Conservation (phyloP, 2,329 filamentous ascomycete genomes). For the Chaetomiaceae sp. region DNA sequence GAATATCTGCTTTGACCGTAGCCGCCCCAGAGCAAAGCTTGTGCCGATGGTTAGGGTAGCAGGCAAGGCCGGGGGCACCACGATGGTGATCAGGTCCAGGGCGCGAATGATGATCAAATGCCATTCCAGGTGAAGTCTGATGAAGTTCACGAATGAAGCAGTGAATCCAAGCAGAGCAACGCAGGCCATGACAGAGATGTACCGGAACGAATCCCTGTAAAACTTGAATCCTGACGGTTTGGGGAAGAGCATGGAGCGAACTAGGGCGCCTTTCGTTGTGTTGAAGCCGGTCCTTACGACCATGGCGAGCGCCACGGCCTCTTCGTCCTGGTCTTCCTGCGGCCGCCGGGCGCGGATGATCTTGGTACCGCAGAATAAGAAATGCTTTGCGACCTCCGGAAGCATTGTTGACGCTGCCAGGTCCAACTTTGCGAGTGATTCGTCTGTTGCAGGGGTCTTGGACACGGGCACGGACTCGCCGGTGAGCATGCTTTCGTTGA, state of each 20-base stretch:
- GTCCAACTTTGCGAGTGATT: conserved; percentile 71
- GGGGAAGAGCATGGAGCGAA: conserved; percentile 96
- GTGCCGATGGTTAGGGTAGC: conserved; percentile 95
- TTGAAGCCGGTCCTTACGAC: conserved; percentile 94
- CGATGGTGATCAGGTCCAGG: conserved; percentile 93
- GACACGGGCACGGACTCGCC: conserved; percentile 96
- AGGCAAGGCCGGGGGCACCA: conserved; percentile 89
- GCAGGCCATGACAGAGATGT: conserved; percentile 92
- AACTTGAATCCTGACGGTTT: conserved; percentile 99
- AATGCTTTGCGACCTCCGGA: conserved; percentile 78
- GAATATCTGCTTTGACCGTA: conserved; percentile 89
- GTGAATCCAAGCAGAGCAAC: conserved; percentile 84
- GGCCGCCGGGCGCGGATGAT: conserved; percentile 87
- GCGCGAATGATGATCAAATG: conserved; percentile 88
- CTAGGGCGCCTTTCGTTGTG: conserved; percentile 91
- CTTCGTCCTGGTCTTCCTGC: conserved; percentile 78
- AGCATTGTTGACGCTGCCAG: conserved; percentile 77
- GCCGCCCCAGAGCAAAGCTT: conserved; percentile 82
- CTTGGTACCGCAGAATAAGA: conserved; percentile 92
- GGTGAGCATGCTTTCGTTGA: conserved; percentile 99
- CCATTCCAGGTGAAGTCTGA: conserved; percentile 78
- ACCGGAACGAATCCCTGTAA: conserved; percentile 94
- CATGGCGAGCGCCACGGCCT: conserved; percentile 86
- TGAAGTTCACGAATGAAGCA: conserved; percentile 88
- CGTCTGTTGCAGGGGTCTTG: conserved; percentile 78